A percentile compares a stretch with the other conserved stretches of the same genome.
Evolutionary conservation across 257 asterid species (phyloP).

Genomic region (Leonotis leonurus): DNA sequence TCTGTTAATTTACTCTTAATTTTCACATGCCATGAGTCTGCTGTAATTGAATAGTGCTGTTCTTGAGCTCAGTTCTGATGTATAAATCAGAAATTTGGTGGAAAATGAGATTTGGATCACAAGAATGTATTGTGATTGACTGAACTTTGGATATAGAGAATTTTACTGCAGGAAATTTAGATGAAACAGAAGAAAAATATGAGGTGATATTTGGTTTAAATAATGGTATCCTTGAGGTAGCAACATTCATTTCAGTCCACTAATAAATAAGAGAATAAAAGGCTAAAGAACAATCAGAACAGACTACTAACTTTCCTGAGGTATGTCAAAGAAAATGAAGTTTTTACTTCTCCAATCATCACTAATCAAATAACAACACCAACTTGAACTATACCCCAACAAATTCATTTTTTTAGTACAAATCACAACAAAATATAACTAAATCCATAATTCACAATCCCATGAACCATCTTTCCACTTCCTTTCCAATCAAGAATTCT

Average conservation of each 20-base stretch:
- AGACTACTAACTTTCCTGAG: slow-evolving; percentile 1
- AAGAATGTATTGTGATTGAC: background rate
- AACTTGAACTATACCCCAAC: slow-evolving; percentile 28
- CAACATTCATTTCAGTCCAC: too few relatives aligned
- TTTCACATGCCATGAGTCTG: background rate
- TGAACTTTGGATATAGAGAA: background rate
- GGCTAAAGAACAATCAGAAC: background rate
- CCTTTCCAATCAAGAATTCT: slow-evolving; percentile 14
- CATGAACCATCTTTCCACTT: slow-evolving; percentile 4
- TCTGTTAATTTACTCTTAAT: background rate
- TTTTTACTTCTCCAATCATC: slow-evolving; percentile 20
- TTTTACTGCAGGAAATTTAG: background rate
- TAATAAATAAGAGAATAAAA: background rate
- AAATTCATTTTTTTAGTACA: slow-evolving; percentile 29
- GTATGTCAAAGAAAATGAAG: slow-evolving; percentile 3
- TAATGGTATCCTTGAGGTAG: too few relatives aligned
- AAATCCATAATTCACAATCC: slow-evolving; percentile 3
- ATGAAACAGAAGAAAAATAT: background rate
- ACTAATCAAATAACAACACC: slow-evolving; percentile 22
- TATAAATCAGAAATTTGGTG: background rate
- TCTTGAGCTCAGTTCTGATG: background rate
- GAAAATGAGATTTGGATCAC: background rate
- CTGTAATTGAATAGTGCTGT: background rate
- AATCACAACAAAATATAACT: too few relatives aligned
- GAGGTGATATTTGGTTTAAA: too few relatives aligned